Percentiles rank a stretch among this genome's conserved stretches.
These are phyloP conservation scores for Sanghuangporus sanghuang DNA, from an alignment of 1,284 basidiomycete species.

Conservation along the genomic window DNA sequence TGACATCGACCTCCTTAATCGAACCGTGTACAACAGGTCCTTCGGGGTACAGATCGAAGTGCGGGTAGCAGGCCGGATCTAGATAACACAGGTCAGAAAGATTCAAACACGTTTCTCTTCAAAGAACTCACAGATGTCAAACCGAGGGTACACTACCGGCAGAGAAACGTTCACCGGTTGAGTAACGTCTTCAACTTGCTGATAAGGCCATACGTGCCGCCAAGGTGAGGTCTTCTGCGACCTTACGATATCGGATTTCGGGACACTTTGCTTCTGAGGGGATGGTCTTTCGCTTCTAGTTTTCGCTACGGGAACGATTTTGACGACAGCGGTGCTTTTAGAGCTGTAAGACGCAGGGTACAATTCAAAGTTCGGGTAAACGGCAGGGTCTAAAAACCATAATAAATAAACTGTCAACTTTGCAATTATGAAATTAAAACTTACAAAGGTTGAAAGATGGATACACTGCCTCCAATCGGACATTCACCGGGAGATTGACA, in stretches of 20 bases:
- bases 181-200: background rate
- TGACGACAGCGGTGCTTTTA: constrained; percentile 8
- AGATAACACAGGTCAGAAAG: background rate
- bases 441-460: constrained; percentile 11
- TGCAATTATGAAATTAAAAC: background rate
- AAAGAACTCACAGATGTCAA: constrained; percentile 2
- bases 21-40: background rate
- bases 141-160: constrained; percentile 14
- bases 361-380: constrained; percentile 26
- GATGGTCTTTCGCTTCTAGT: background rate
- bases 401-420: background rate
- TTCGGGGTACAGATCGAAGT: constrained; percentile 26
- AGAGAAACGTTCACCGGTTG: background rate
- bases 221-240: background rate
- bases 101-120: too few relatives aligned
- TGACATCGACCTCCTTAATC: background rate
- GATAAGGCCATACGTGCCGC: constrained; percentile 23
- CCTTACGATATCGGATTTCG: too few relatives aligned
- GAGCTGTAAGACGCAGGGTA: constrained; percentile 20
- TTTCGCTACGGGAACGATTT: background rate
- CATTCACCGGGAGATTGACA: background rate
- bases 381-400: constrained; percentile 24
- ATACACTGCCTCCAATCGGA: constrained; percentile 1
- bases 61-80: constrained; percentile 23
- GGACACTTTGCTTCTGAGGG: background rate